These are phyloP conservation scores for Daldinia eschscholtzii DNA, from an alignment of 2,329 filamentous ascomycete genomes.

Conservation along the genomic window DNA sequence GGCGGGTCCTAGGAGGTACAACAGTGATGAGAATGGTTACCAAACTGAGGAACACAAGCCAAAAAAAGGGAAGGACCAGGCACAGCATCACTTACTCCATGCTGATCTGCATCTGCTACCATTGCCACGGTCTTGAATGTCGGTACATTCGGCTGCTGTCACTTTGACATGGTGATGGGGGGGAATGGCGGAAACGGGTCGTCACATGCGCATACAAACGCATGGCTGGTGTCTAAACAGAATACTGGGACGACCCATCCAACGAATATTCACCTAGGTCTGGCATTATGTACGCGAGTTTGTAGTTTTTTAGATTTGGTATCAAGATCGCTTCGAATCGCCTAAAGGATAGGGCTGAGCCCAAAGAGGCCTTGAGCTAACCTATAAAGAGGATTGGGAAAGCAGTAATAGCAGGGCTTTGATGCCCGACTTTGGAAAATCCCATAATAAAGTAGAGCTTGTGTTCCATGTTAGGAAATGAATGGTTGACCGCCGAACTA, in stretches of 20 bases:
- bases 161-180: constrained; percentile 42
- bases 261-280: constrained; percentile 24
- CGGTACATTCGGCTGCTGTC: constrained; percentile 44
- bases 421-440: constrained; percentile 5
- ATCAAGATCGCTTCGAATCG: neutral
- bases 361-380: constrained; percentile 9
- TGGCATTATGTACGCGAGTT: constrained; percentile 12
- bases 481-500: constrained; percentile 42
- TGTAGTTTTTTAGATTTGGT: constrained; percentile 8
- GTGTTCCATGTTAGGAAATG: constrained; percentile 32
- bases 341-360: constrained; percentile 13
- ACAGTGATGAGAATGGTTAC: constrained; percentile 41
- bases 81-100: constrained; percentile 40
- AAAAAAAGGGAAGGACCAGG: constrained; percentile 38
- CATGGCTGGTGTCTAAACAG: constrained; percentile 38
- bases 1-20: constrained; percentile 40
- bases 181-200: constrained; percentile 43
- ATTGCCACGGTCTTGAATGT: constrained; percentile 7
- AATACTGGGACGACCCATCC: constrained; percentile 17
- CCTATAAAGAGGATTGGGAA: constrained; percentile 12
- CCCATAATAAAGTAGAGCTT: constrained; percentile 29
- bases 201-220: constrained; percentile 50
- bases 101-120: constrained; percentile 30
- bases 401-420: neutral
- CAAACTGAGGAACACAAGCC: constrained; percentile 40